phyloP scores from a whole-genome alignment of 495 filamentous ascomycete genomes.

The Podospora pseudoanserina region DNA sequence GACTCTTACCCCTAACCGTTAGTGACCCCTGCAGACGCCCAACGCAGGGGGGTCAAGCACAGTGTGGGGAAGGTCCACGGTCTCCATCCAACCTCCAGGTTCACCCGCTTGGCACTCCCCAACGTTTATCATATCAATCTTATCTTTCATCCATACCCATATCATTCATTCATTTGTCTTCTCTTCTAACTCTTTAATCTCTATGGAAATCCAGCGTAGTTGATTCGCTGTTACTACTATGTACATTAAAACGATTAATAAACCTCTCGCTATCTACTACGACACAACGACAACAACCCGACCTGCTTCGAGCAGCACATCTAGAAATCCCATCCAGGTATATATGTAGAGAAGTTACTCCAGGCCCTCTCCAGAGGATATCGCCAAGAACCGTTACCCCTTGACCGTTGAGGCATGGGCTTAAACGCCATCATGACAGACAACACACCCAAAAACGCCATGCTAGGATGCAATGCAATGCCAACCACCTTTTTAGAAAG shows the following conservation, averaged over 20 bases:
- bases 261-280: background rate
- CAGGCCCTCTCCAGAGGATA: background rate
- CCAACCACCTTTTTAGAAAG: background rate
- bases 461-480: slow-evolving; percentile 3
- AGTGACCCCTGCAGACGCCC: background rate
- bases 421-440: background rate
- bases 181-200: background rate
- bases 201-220: background rate
- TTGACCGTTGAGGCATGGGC: background rate
- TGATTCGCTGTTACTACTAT: background rate
- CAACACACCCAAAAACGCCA: slow-evolving; percentile 1
- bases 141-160: background rate
- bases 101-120: background rate
- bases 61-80: background rate
- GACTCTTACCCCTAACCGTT: background rate
- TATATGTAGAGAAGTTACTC: background rate
- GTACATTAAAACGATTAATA: background rate
- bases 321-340: background rate
- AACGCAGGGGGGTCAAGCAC: background rate
- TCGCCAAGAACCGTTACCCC: background rate
- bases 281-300: background rate
- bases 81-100: background rate
- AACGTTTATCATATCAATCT: background rate
- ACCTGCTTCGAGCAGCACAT: background rate
- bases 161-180: background rate